phyloP scores from a whole-genome alignment of 805 yeast genomes.

The Schizosaccharomyces osmophilus region DNA sequence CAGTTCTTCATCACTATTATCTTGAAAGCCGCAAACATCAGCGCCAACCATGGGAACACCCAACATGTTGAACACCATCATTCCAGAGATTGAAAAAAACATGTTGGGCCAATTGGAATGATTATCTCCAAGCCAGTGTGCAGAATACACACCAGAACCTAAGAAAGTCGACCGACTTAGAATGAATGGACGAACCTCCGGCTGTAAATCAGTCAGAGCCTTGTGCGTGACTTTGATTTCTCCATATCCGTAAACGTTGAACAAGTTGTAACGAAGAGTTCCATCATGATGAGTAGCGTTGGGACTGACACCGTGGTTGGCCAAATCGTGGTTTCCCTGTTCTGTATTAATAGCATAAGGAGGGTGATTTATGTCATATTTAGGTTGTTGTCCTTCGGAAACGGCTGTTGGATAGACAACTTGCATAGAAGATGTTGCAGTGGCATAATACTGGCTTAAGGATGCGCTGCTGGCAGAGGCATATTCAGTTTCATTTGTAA shows the following conservation, averaged over 20 bases:
- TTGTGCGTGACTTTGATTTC: constrained; percentile 7
- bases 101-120: constrained; percentile 58
- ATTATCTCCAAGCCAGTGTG: constrained; percentile 78
- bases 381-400: constrained; percentile 4
- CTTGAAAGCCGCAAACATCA: constrained; percentile 4
- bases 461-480: constrained; percentile 4
- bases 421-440: neutral
- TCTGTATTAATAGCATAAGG: constrained; percentile 15
- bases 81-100: constrained; percentile 47
- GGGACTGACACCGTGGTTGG: constrained; percentile 13
- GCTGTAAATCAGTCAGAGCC: constrained; percentile 4
- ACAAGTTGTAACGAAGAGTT: constrained; percentile 13
- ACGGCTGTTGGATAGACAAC: neutral
- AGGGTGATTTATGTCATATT: constrained; percentile 15
- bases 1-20: constrained; percentile 10
- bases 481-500: constrained; percentile 5
- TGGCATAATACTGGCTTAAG: constrained; percentile 5
- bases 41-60: constrained; percentile 4
- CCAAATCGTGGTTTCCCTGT: constrained; percentile 7
- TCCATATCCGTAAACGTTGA: constrained; percentile 12
- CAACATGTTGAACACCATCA: constrained; percentile 20
- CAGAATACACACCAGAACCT: constrained; percentile 59
- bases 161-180: constrained; percentile 50
- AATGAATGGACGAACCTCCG: constrained; percentile 28
- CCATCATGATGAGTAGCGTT: constrained; percentile 16